Percentiles rank a stretch among this genome's conserved stretches.
Conservation (phyloP, 2,329 filamentous ascomycete genomes). For the Cladosporium sp. region DNA sequence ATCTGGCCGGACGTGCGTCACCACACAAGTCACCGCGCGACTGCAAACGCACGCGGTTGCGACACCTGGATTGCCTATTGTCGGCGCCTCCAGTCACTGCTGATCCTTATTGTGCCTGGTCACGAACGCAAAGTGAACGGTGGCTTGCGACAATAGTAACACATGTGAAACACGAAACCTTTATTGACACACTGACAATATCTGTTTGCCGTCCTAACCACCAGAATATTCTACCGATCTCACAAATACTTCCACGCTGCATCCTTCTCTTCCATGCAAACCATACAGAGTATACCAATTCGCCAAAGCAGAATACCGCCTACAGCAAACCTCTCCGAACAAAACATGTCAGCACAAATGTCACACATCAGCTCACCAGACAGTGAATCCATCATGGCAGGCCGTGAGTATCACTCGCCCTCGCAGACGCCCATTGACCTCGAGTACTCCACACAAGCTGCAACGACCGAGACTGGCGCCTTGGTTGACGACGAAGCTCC, state of each 20-base stretch:
- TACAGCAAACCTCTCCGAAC: background rate
- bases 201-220: background rate
- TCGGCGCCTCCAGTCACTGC: background rate
- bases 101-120: background rate
- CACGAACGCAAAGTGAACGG: background rate
- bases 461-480: background rate
- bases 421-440: background rate
- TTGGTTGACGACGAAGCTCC: background rate
- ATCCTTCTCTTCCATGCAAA: background rate
- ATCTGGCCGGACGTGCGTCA: background rate
- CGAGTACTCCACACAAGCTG: background rate
- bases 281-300: background rate
- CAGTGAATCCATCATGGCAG: background rate
- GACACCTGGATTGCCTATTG: background rate
- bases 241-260: background rate
- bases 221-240: background rate
- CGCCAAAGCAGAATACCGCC: background rate
- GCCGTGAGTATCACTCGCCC: background rate
- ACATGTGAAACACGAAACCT: background rate
- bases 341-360: background rate
- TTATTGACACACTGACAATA: background rate
- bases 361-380: background rate
- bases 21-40: background rate
- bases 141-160: background rate
- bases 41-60: background rate